These are phyloP conservation scores for Plectranthus barbatus DNA, from an alignment of 257 asterid genomes.

Conservation along the genomic window DNA sequence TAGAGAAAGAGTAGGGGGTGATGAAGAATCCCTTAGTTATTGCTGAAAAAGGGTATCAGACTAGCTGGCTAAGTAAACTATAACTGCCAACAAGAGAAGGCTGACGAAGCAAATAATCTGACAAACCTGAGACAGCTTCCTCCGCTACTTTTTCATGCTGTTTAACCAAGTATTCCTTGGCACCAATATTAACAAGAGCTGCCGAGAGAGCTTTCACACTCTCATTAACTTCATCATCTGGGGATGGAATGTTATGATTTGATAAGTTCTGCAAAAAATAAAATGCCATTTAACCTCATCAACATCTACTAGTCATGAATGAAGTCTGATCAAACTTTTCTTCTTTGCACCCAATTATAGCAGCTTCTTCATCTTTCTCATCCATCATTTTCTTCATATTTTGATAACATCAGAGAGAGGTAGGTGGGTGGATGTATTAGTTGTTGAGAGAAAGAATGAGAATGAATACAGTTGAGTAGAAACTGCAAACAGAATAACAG, in stretches of 20 bases:
- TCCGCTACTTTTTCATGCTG: slow-evolving; percentile 94
- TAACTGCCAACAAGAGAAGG: too few species aligned
- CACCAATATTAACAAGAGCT: slow-evolving; percentile 59
- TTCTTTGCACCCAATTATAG: too few species aligned
- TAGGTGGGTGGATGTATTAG: background rate
- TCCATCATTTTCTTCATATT: background rate
- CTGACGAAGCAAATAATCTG: too few species aligned
- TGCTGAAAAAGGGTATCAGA: too few species aligned
- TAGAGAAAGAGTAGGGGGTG: too few species aligned
- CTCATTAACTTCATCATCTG: slow-evolving; percentile 40
- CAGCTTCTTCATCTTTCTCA: too few species aligned
- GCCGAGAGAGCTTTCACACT: slow-evolving; percentile 44
- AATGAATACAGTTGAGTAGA: background rate
- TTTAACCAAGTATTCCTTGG: slow-evolving; percentile 78
- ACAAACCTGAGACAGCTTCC: slow-evolving; percentile 91
- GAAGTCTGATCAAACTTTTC: background rate
- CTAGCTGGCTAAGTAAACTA: too few species aligned
- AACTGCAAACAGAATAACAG: background rate
- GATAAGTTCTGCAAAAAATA: slow-evolving; percentile 36
- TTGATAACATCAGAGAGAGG: too few species aligned
- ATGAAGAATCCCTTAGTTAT: too few species aligned
- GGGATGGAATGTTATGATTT: slow-evolving; percentile 50
- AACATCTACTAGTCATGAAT: background rate
- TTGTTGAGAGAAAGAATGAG: too few species aligned
- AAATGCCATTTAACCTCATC: slow-evolving; percentile 1